A percentile compares a stretch with the other conserved stretches of the same genome.
Evolutionary conservation across 176 grass and related monocot genomes (phyloP).

Genomic region (Triticum monococcum): DNA sequence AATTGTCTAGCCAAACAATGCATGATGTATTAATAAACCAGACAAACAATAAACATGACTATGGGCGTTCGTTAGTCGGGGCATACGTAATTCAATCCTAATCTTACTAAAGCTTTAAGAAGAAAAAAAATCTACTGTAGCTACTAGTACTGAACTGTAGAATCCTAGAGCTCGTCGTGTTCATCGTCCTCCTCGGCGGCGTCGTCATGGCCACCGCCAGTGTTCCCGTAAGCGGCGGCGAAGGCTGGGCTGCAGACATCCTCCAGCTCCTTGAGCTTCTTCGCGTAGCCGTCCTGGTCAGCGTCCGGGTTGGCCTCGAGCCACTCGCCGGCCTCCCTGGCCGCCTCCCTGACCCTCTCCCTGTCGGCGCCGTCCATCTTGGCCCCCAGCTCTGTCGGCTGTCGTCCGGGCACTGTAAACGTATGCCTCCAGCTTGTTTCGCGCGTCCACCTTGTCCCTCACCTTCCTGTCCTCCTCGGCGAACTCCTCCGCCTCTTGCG

Average conservation of each 20-base stretch:
- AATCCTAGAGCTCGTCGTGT: conserved; percentile 12
- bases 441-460: conserved; percentile 32
- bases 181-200: not conserved
- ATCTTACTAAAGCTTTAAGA: too few relatives aligned
- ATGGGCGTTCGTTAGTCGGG: too few relatives aligned
- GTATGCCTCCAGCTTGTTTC: conserved; percentile 32
- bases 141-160: too few relatives aligned
- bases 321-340: conserved; percentile 24
- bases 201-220: not conserved
- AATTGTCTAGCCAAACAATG: too few relatives aligned
- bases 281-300: conserved; percentile 21
- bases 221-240: not conserved
- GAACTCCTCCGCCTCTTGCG: conserved; percentile 26
- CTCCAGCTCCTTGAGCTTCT: conserved; percentile 39
- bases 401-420: conserved; percentile 21
- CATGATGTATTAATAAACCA: too few relatives aligned
- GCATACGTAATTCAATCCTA: too few relatives aligned
- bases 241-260: conserved; percentile 36
- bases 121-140: too few relatives aligned
- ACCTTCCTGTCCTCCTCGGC: conserved; percentile 34
- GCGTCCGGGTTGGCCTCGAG: conserved; percentile 14
- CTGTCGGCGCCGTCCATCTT: conserved; percentile 23
- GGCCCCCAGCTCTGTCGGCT: conserved; percentile 4
- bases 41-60: too few relatives aligned
- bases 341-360: conserved; percentile 25